Base-by-base conservation (phyloP, 805 yeast genomes). In the Candida boidinii region DNA sequence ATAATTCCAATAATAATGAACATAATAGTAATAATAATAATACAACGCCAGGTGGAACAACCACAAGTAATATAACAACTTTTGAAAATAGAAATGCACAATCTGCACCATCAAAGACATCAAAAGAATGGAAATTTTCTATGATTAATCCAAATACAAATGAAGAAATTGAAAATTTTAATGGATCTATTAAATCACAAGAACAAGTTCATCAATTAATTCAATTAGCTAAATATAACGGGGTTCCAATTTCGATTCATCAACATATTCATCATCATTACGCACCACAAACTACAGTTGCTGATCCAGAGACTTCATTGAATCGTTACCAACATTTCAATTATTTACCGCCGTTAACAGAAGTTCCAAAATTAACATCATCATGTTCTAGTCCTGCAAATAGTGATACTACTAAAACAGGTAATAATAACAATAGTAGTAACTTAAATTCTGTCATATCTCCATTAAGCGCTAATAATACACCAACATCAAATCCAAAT, bases 191-290 rank as follows among this genome's bases (percentile, higher is more conserved):
- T 4, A 53, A 61, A 26, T 61, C 66, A 15, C 69, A 73, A 36
- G 76, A 70, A 23, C 48, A 70, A 13, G 86, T 75, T 0, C 73
- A 72, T 34, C 61, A 66, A 39, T 53, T 82, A 8, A 64, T 82
- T 7, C 70, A 71, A 23, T 66, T 76, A 33, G 88, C 88, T 0
- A 74, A 69, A 39, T 56, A 58, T 30, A 66, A 72, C 43, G 66
- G 70, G 14, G 58, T 81, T 27, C 66, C 71, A 28, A 65, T 86
- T 11, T 77, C 86, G 4, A 71, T 86, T 15, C 94, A 86, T 56
- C 95, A 86, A 52, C 95, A 84, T 53, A 76, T 81, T 29, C 90
- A 83, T 54, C 84, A 84, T 50, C 87, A 82, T 54, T 79, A 80
- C 54, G 64, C 68, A 7, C 68, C 73, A 3, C 68, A 66, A 26